Conservation (phyloP, 768 basidiomycete species). For the Tricholoma hemisulphureum region DNA sequence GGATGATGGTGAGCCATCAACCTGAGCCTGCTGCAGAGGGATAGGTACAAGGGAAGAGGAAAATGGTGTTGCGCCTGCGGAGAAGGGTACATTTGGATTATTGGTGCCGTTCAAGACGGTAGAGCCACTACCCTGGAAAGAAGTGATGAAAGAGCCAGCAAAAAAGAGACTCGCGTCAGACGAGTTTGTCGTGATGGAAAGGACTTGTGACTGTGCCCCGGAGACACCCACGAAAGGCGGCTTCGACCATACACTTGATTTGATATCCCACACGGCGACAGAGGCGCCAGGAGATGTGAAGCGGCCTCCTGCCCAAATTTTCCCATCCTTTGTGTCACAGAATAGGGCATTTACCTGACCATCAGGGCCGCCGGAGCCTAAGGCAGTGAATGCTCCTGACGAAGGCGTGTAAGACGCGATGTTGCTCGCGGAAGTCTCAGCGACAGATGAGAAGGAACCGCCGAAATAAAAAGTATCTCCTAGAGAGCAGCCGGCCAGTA, state of each 20-base stretch:
- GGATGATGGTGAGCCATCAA: conserved; percentile 61
- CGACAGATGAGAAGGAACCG: conserved; percentile 79
- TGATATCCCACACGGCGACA: conserved; percentile 70
- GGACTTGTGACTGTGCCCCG: conserved; percentile 66
- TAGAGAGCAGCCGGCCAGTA: conserved; percentile 72
- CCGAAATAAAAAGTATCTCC: conserved; percentile 73
- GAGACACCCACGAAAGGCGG: conserved; percentile 81
- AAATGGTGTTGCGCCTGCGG: conserved; percentile 78
- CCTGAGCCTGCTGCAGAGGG: conserved; percentile 58
- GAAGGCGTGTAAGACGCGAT: conserved; percentile 73
- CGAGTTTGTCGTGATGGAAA: conserved; percentile 72
- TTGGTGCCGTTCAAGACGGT: conserved; percentile 58
- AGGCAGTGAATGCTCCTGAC: conserved; percentile 53
- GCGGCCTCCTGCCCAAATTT: conserved; percentile 77
- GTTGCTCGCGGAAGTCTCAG: conserved; percentile 59
- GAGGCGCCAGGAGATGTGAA: conserved; percentile 67
- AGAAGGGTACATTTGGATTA: conserved; percentile 85
- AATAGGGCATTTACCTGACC: conserved; percentile 71
- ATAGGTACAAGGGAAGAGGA: conserved; percentile 88
- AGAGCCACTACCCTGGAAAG: conserved; percentile 56
- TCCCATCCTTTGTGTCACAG: conserved; percentile 66
- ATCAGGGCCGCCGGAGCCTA: conserved; percentile 70
- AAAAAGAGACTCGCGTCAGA: conserved; percentile 79
- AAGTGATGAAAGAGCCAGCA: conserved; percentile 81
- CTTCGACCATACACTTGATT: conserved; percentile 65